These are phyloP conservation scores for Chaetomiaceae sp. DNA, from an alignment of 2,329 filamentous ascomycete species.

Conservation along the genomic window DNA sequence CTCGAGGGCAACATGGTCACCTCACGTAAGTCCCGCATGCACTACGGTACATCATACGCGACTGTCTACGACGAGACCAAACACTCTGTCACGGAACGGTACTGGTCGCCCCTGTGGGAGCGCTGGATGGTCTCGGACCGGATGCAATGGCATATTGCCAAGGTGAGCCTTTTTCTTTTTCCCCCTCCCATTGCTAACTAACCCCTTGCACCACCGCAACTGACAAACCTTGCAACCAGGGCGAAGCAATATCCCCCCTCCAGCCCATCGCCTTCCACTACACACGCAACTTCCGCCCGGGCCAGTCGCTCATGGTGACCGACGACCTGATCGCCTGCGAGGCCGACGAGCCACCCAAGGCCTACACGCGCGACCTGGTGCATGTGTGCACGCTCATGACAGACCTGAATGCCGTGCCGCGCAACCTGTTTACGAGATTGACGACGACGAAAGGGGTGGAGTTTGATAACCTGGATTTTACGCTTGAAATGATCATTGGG, in stretches of 20 bases:
- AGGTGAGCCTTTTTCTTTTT: constrained; percentile 44
- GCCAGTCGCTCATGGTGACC: constrained; percentile 71
- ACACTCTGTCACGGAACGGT: constrained; percentile 67
- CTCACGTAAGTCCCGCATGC: constrained; percentile 67
- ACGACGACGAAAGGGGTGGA: constrained; percentile 76
- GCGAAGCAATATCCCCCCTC: constrained; percentile 69
- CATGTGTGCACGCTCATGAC: constrained; percentile 79
- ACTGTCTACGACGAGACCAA: constrained; percentile 74
- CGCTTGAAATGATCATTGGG: constrained; percentile 77
- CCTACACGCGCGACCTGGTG: constrained; percentile 58
- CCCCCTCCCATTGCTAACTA: background rate
- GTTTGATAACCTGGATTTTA: constrained; percentile 79
- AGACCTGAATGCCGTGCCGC: constrained; percentile 70
- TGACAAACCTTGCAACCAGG: constrained; percentile 43
- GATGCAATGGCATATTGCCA: constrained; percentile 83
- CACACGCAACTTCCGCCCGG: constrained; percentile 76
- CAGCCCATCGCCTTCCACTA: constrained; percentile 78
- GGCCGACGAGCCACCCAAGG: constrained; percentile 58
- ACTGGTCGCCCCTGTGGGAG: constrained; percentile 78
- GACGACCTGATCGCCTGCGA: constrained; percentile 77
- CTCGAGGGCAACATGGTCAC: constrained; percentile 77
- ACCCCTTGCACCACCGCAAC: background rate
- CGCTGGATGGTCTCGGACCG: constrained; percentile 78
- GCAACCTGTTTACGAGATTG: constrained; percentile 66
- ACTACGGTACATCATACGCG: constrained; percentile 77